Percentiles rank a stretch among this genome's conserved stretches.
These are phyloP conservation scores for Musa troglodytarum DNA, from an alignment of 176 grass and related monocot genomes.

Conservation along the genomic window DNA sequence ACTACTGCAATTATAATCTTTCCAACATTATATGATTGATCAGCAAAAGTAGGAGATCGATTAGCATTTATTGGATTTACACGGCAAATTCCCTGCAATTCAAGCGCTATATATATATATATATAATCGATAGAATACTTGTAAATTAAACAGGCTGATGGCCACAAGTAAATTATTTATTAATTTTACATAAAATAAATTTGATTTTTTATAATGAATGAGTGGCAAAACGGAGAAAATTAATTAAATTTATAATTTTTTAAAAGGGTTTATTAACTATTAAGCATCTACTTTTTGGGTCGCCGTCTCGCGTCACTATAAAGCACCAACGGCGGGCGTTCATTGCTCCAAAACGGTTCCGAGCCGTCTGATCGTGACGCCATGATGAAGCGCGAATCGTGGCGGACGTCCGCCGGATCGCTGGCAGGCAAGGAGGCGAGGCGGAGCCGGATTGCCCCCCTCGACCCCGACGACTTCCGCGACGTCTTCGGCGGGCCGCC, in stretches of 20 bases:
- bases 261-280: no score
- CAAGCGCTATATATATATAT: no score
- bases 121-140: no score
- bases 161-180: no score
- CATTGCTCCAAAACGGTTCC: not conserved
- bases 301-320: not conserved
- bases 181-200: not conserved
- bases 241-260: not conserved
- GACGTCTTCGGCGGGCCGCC: conserved; percentile 92
- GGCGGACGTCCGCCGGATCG: conserved; percentile 30
- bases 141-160: no score
- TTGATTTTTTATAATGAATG: not conserved
- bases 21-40: not conserved
- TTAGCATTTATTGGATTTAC: not conserved
- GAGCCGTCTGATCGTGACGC: not conserved
- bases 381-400: conserved; percentile 58
- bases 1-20: not conserved
- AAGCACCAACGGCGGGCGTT: not conserved
- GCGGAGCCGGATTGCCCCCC: not conserved
- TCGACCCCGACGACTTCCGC: conserved; percentile 53
- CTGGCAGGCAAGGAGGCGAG: conserved; percentile 34
- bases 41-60: not conserved
- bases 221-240: not conserved
- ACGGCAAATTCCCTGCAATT: not conserved
- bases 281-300: not conserved